These are phyloP conservation scores for Cephaloascus albidus DNA, from an alignment of 805 yeast genomes.

Conservation along the genomic window DNA sequence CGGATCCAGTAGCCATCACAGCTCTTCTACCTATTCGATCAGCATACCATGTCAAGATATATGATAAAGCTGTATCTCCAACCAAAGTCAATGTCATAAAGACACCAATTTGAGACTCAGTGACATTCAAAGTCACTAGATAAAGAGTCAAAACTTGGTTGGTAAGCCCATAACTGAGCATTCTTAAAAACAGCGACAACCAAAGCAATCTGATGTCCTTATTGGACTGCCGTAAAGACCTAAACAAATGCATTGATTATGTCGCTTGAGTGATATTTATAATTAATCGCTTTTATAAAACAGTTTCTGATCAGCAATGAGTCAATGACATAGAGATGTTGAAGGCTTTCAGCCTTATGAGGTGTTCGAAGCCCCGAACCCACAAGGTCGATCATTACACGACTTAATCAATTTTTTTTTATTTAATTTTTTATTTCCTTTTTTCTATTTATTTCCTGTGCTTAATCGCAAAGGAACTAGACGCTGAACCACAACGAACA, in stretches of 20 bases:
- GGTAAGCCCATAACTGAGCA: slow-evolving; percentile 69
- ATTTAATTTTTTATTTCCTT: no score
- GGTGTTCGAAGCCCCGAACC: no score
- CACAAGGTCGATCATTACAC: no score
- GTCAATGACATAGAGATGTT: no score
- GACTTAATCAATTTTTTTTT: no score
- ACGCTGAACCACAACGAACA: no score
- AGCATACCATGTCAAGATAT: slow-evolving; percentile 68
- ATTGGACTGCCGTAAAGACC: slow-evolving; percentile 26
- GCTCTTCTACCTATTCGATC: slow-evolving; percentile 58
- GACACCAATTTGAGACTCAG: slow-evolving; percentile 55
- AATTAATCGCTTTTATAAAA: no score
- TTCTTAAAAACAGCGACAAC: slow-evolving; percentile 59
- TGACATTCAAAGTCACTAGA: slow-evolving; percentile 42
- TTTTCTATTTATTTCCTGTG: no score
- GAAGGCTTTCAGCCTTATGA: no score
- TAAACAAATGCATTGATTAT: slow-evolving; percentile 26
- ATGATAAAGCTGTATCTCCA: slow-evolving; percentile 72
- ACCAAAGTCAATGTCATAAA: slow-evolving; percentile 76
- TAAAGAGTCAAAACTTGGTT: slow-evolving; percentile 71
- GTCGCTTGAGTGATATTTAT: no score
- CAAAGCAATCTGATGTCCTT: slow-evolving; percentile 57
- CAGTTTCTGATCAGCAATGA: no score
- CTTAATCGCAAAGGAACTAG: no score
- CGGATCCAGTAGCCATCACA: slow-evolving; percentile 54